Conservation (phyloP, 768 basidiomycete species). For the Imleria badia region DNA sequence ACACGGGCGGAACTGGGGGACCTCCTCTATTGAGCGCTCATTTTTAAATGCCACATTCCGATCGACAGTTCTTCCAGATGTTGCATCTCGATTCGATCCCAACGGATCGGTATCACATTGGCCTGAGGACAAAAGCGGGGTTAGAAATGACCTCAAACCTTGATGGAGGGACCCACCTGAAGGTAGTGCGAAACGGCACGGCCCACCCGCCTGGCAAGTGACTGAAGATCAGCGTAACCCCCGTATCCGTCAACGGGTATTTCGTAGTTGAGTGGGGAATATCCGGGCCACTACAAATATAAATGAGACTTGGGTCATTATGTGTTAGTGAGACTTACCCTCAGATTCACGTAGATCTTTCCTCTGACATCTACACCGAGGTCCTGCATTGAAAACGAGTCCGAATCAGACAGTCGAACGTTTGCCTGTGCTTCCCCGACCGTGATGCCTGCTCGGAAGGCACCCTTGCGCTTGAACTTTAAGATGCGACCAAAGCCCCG, state of each 20-base stretch:
- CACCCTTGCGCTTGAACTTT: slow-evolving; percentile 74
- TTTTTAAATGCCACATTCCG: slow-evolving; percentile 74
- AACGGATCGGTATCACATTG: slow-evolving; percentile 66
- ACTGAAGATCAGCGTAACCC: slow-evolving; percentile 62
- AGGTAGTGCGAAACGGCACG: slow-evolving; percentile 75
- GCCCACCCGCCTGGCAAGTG: slow-evolving; percentile 65
- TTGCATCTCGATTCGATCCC: slow-evolving; percentile 68
- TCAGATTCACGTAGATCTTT: slow-evolving; percentile 60
- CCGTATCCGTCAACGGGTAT: slow-evolving; percentile 69
- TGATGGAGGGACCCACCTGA: slow-evolving; percentile 44
- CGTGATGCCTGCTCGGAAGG: slow-evolving; percentile 61
- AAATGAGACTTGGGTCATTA: background rate
- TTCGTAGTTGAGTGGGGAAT: slow-evolving; percentile 69
- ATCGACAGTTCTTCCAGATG: slow-evolving; percentile 67
- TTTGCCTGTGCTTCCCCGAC: slow-evolving; percentile 69
- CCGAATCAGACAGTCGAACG: slow-evolving; percentile 57
- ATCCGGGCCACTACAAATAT: slow-evolving; percentile 63
- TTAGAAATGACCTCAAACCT: slow-evolving; percentile 8
- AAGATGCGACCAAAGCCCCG: slow-evolving; percentile 51
- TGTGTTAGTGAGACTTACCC: slow-evolving; percentile 41
- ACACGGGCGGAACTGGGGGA: slow-evolving; percentile 2
- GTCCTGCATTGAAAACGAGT: slow-evolving; percentile 63
- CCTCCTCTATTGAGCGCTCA: slow-evolving; percentile 31
- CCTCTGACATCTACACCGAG: slow-evolving; percentile 61
- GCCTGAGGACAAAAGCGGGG: slow-evolving; percentile 40